Evolutionary conservation across 257 asterid species (phyloP), one percentile per base, ranked within the genome.

Genomic region (Scutellaria minor): DNA sequence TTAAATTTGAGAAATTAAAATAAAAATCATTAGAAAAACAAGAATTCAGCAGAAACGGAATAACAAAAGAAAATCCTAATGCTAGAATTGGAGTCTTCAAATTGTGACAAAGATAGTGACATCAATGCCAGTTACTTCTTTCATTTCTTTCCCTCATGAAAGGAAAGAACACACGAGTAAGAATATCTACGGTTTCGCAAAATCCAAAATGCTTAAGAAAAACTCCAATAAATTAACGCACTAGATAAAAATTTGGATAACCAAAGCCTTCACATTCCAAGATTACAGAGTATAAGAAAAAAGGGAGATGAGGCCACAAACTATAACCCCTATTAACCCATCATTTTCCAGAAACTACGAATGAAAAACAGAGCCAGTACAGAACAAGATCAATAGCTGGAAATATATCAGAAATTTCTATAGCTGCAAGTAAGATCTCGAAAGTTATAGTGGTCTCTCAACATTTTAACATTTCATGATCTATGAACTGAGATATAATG

Each of bases 251-350:
- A 3, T 3, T 3, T 31, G 14, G 37, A 39, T 18, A 22, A 24
- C 59, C 11, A 20, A 62, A 71, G 64, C 77, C 48, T 37, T 18
- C 13, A 46, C 64, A 50, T 35, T 37, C 4, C 39, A 37, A 60
- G 37, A 48, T 27, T 18, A 37, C 2, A 51, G 10, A 14, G 7
- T 54, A 3, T 5, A 0, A 27, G 39, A 57, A 31, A 27, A 47
- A 15, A 42, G 37, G 5, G 37, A 54, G 61, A 56, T 12, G 14
- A 52, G 58, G 39, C 73, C 66, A 57, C 2, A 66, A 46, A 45
- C 7, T 44, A 18, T 57, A 58, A 24, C 59, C 67, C 46, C 64
- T 55, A 55, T 54, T 11, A 46, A 68, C 68, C 68, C 69, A 46
- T 8, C 48, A 66, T n/a, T 59, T 57, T 40, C 74, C 53, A 47